Evolutionary conservation across 495 filamentous ascomycete genomes (phyloP).

Genomic region (Bryoglossum gracile): DNA sequence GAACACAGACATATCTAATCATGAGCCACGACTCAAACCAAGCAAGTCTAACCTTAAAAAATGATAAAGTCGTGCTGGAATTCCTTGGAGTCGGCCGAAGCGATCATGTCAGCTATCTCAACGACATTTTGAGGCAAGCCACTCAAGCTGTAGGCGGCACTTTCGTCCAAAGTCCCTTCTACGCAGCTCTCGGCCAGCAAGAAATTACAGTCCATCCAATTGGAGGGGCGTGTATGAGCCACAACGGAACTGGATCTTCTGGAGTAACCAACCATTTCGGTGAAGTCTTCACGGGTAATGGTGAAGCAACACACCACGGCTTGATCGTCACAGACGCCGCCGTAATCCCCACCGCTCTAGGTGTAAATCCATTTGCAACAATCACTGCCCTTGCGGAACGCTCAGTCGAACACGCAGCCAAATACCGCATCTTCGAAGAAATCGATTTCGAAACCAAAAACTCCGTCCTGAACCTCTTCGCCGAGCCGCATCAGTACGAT

Average conservation of each 20-base stretch:
- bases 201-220: constrained; percentile 63
- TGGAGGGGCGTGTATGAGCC: constrained; percentile 58
- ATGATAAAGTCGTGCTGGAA: constrained; percentile 52
- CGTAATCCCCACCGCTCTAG: constrained; percentile 56
- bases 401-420: constrained; percentile 44
- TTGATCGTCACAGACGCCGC: constrained; percentile 57
- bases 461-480: constrained; percentile 34
- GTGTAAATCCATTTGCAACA: constrained; percentile 64
- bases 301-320: constrained; percentile 43
- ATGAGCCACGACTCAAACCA: constrained; percentile 68
- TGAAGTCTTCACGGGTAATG: constrained; percentile 48
- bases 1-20: constrained; percentile 59
- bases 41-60: constrained; percentile 48
- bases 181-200: constrained; percentile 45
- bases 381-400: constrained; percentile 62
- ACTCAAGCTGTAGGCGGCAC: constrained; percentile 52
- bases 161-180: constrained; percentile 49
- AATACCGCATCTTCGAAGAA: constrained; percentile 25
- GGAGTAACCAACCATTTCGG: constrained; percentile 61
- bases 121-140: constrained; percentile 41
- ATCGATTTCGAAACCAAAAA: constrained; percentile 47
- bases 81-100: constrained; percentile 50
- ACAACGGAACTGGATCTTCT: constrained; percentile 45
- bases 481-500: constrained; percentile 13
- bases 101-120: constrained; percentile 46